phyloP scores from a whole-genome alignment of 2,329 filamentous ascomycete species.

The Diaporthe australafricana region DNA sequence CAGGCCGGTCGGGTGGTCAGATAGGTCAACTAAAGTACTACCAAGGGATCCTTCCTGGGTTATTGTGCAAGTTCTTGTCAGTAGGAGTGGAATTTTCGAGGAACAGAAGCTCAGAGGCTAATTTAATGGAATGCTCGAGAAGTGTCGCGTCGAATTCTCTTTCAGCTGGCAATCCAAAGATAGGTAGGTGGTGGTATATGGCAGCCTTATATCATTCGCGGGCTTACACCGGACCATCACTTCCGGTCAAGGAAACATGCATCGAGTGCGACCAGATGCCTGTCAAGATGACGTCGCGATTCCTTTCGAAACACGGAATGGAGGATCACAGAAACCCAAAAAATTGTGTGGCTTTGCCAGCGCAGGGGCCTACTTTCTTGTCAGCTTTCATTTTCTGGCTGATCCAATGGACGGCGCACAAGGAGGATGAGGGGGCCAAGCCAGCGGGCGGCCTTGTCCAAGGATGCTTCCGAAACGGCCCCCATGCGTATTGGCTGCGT shows the following conservation, averaged over 20 bases:
- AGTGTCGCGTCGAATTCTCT: not conserved
- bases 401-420: not conserved
- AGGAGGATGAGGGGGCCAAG: too few species aligned
- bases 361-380: constrained; percentile 4
- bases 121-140: not conserved
- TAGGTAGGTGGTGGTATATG: not conserved
- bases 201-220: not conserved
- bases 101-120: not conserved
- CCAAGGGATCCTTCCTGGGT: not conserved
- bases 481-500: not conserved
- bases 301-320: not conserved
- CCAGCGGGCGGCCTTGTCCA: not conserved
- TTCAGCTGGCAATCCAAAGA: not conserved
- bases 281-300: constrained; percentile 28
- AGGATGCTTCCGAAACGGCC: constrained; percentile 20
- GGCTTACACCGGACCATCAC: constrained; percentile 16
- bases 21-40: not conserved
- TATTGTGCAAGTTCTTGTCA: not conserved
- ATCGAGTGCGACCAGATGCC: not conserved
- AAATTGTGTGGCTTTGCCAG: not conserved
- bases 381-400: not conserved
- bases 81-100: too few species aligned
- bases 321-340: not conserved
- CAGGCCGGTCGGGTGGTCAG: not conserved
- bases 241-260: not conserved